These are phyloP conservation scores for Ilyonectria mors-panacis DNA, from an alignment of 2,329 filamentous ascomycete species.

Conservation along the genomic window DNA sequence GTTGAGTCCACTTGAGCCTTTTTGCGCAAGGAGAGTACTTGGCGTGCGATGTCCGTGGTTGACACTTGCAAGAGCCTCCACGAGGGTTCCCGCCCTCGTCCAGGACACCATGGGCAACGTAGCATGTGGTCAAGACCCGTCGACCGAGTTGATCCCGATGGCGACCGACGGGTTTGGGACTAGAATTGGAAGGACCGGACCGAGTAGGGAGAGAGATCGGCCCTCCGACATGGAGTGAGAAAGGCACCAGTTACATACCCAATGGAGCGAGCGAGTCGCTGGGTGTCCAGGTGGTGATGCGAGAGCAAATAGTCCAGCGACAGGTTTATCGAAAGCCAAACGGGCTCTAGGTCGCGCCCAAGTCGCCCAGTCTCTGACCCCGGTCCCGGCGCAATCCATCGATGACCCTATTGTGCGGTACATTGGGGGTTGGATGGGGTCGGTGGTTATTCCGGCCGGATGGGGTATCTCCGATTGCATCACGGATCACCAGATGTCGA, in stretches of 20 bases:
- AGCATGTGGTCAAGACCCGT: background rate
- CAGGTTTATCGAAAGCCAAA: slow-evolving; percentile 23
- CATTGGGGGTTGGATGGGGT: slow-evolving; percentile 7
- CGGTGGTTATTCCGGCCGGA: slow-evolving; percentile 21
- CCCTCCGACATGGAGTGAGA: slow-evolving; percentile 3
- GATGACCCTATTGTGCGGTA: background rate
- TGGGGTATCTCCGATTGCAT: slow-evolving; percentile 36
- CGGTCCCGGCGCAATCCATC: background rate
- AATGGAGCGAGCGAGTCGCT: background rate
- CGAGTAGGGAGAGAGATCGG: background rate
- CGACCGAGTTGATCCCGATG: slow-evolving; percentile 16
- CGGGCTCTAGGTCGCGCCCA: slow-evolving; percentile 13
- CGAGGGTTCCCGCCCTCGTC: background rate
- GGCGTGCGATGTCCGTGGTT: slow-evolving; percentile 1
- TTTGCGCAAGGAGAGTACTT: slow-evolving; percentile 26
- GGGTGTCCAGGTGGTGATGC: slow-evolving; percentile 9
- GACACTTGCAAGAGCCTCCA: background rate
- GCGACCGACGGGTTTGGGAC: slow-evolving; percentile 10
- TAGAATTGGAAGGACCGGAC: background rate
- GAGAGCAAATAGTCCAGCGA: slow-evolving; percentile 1
- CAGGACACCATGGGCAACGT: background rate
- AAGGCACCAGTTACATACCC: background rate
- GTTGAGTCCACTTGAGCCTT: slow-evolving; percentile 21
- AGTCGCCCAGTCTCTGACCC: background rate
- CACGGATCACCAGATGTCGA: slow-evolving; percentile 5